Evolutionary conservation across 2,329 filamentous ascomycete species (phyloP), one percentile per base, ranked within the genome.

Genomic region (Didymella segeticola): DNA sequence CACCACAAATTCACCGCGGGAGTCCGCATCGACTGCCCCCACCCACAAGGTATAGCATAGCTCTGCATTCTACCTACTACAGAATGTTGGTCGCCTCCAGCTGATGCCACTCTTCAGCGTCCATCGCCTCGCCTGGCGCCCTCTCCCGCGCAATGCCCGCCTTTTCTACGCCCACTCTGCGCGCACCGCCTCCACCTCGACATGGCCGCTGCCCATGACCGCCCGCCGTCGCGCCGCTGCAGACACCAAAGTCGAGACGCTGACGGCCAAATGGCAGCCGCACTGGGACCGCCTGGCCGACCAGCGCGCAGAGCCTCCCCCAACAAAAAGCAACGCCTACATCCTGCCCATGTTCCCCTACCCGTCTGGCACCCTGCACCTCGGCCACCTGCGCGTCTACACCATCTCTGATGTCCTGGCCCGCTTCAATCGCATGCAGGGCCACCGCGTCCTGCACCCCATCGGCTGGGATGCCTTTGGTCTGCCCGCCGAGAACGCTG

Each of bases 391-490:
- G 31, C 87, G 92, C 39, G 91, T 96, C 43, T 96, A 96, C 78
- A 91, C 91, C 30, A 95, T 96, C 60, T 91, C 91, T 56, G 92
- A 96, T 77, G 89, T 93, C 9, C 78, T 96, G 46, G 86, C 91
- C 12, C 84, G 92, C 47, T 96, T 88, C 69, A 85, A 87, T 65
- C 83, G 82, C 22, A 86, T 96, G 77, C 86, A 87, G 62, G 91
- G 91, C 14, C 81, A 86, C 62, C 77, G 89, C 49, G 90, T 96
- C 26, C 75, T 96, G 47, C 84, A 96, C 60, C 91, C 92, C n/a
- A 96, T 96, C 83, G 92, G 92, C 10, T 96, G 92, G 91, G 92
- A 96, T 79, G 90, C 91, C 5, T 96, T 96, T 76, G 92, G 92
- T 2, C 78, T 96, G 50, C 92, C 92, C 10, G 92, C 92, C 36